Base-by-base conservation (phyloP, 2,329 filamentous ascomycete species). In the Trichoderma semiorbis region DNA sequence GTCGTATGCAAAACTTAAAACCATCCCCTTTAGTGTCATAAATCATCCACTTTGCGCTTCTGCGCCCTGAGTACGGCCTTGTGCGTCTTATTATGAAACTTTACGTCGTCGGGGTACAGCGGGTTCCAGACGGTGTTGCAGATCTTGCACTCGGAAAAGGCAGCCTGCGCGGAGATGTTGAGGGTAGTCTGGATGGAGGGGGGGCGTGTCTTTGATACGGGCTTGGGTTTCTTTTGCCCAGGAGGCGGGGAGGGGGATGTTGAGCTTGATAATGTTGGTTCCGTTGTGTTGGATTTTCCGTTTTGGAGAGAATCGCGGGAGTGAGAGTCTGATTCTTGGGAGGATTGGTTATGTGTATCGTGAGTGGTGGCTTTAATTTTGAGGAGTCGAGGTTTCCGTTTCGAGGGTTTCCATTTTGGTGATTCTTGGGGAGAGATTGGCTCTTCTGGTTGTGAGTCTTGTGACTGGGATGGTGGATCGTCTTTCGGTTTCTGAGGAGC, bases 91-190 rank as follows among this genome's bases (percentile, higher is more conserved):
- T 77, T 75, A 69, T 85, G 83, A 18, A 79, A 83, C 71, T 81
- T 84, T 18, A 84, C 83, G 69, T 85, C 83, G 32, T 81, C 81
- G 4, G 83, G 82, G 69, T 81, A 82, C 6, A 84, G 74, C 0
- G 83, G 83, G 65, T 85, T 85, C 78, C 82, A 85, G 8, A 85
- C 81, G 1, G 79, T 84, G 66, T 84, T 78, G 73, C 83, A 85
- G 3, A 80, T 71, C 64, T 79, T 83, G 73, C 83, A 85, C 69
- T 85, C 83, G 2, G 82, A 80, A 72, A 85, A 84, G 1, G 83
- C 76, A 3, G 82, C 81, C 30, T 81, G 79, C 1, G 79, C 78
- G 0, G 83, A 84, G 3, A 85, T 76, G 39, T 85, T 84, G n/a
- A 85, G 78, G 1, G 83, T 85, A 2, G 81, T 85, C 65, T 85